A percentile compares a stretch with the other conserved stretches of the same genome.
These are phyloP conservation scores for Metschnikowia cerradonensis DNA, from an alignment of 805 yeast genomes.

Conservation along the genomic window DNA sequence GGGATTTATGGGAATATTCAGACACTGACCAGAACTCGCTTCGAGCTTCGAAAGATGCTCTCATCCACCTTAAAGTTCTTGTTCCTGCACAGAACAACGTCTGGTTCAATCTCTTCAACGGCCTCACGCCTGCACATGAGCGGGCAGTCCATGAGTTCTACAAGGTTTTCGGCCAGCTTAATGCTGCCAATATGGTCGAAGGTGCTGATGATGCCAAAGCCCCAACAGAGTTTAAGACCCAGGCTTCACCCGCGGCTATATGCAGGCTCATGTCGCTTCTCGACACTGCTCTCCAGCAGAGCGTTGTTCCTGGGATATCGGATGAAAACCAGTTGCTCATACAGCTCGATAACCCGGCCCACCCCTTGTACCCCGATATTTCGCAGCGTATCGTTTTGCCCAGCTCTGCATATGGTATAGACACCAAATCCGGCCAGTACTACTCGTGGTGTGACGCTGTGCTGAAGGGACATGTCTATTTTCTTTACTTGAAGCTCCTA, in stretches of 20 bases:
- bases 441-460: constrained; percentile 26
- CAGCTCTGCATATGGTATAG: constrained; percentile 14
- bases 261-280: constrained; percentile 15
- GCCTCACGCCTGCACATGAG: constrained; percentile 13
- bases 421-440: constrained; percentile 8
- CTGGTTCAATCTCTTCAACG: constrained; percentile 15
- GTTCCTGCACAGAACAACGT: constrained; percentile 11
- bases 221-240: neutral
- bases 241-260: constrained; percentile 12
- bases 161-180: constrained; percentile 9
- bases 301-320: constrained; percentile 14
- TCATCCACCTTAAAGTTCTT: constrained; percentile 12
- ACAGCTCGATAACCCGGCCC: constrained; percentile 13
- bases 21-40: neutral
- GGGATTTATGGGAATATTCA: constrained; percentile 8
- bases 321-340: constrained; percentile 9
- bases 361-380: constrained; percentile 13
- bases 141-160: constrained; percentile 11
- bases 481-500: constrained; percentile 22
- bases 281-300: constrained; percentile 13
- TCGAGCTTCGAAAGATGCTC: constrained; percentile 3
- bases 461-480: constrained; percentile 21
- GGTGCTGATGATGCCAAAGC: neutral
- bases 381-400: constrained; percentile 12
- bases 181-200: neutral